Evolutionary conservation across 108 stramenopile genomes (phyloP).

Genomic region (Skeletonema potamos): DNA sequence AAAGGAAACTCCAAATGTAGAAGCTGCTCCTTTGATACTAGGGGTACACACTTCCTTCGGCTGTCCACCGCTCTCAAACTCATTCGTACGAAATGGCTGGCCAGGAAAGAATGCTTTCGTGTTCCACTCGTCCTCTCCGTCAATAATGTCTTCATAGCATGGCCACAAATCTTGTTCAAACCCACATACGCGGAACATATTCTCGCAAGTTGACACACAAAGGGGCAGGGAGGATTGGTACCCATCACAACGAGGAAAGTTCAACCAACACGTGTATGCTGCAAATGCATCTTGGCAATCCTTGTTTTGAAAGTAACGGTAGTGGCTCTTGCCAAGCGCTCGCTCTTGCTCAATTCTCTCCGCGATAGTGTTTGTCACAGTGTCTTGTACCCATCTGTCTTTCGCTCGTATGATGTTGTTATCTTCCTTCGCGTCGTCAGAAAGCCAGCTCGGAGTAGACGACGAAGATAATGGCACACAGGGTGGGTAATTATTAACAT

Average conservation of each 20-base stretch:
- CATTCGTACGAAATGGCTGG: slow-evolving; percentile 40
- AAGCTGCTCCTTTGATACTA: slow-evolving; percentile 30
- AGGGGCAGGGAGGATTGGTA: slow-evolving; percentile 36
- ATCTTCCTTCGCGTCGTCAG: slow-evolving; percentile 5
- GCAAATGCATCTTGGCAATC: slow-evolving; percentile 43
- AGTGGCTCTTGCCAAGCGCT: slow-evolving; percentile 10
- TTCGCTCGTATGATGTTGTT: slow-evolving; percentile 17
- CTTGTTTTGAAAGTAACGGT: slow-evolving; percentile 29
- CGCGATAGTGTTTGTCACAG: slow-evolving; percentile 14
- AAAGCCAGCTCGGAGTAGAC: not conserved
- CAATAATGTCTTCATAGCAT: slow-evolving; percentile 22
- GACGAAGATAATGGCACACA: slow-evolving; percentile 33
- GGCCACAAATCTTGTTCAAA: slow-evolving; percentile 32
- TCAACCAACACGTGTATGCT: slow-evolving; percentile 39
- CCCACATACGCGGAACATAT: slow-evolving; percentile 41
- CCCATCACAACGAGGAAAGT: slow-evolving; percentile 46
- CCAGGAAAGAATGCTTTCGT: slow-evolving; percentile 29
- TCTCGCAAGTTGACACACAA: slow-evolving; percentile 44
- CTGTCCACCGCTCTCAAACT: slow-evolving; percentile 18
- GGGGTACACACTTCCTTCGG: slow-evolving; percentile 40
- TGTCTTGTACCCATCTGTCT: slow-evolving; percentile 38
- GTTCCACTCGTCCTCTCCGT: slow-evolving; percentile 31
- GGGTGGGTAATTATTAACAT: slow-evolving; percentile 26
- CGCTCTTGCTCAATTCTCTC: slow-evolving; percentile 30
- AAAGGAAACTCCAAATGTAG: not conserved